These are phyloP conservation scores for Panaeolus papilionaceus DNA, from an alignment of 768 basidiomycete genomes.

Conservation along the genomic window DNA sequence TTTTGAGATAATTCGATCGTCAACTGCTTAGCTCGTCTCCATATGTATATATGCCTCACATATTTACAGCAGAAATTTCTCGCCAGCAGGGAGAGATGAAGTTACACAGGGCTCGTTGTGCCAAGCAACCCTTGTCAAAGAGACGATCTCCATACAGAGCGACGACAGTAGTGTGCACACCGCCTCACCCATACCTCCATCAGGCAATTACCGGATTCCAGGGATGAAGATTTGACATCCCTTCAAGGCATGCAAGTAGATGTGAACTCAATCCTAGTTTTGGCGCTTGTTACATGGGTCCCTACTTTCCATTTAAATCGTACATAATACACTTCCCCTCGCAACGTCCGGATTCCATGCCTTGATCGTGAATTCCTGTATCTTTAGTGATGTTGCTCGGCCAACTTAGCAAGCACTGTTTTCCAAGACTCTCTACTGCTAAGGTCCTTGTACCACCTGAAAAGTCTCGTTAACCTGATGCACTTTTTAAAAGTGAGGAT, in stretches of 20 bases:
- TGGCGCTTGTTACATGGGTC: conserved; percentile 3
- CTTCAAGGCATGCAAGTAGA: not conserved
- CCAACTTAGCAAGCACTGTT: conserved; percentile 34
- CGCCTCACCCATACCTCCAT: not conserved
- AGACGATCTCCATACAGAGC: conserved; percentile 7
- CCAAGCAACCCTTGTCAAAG: conserved; percentile 14
- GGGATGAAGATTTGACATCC: not conserved
- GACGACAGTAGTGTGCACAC: not conserved
- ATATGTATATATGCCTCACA: too few relatives aligned
- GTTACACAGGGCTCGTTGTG: not conserved
- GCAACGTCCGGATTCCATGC: not conserved
- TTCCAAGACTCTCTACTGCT: conserved; percentile 53
- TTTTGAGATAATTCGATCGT: too few relatives aligned
- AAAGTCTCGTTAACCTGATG: not conserved
- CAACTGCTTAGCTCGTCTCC: too few relatives aligned
- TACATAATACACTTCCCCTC: not conserved
- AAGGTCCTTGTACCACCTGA: conserved; percentile 41
- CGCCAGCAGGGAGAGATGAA: not conserved
- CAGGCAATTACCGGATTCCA: not conserved
- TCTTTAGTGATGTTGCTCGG: not conserved
- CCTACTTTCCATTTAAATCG: not conserved
- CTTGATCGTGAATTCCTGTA: not conserved
- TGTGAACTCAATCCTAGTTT: conserved; percentile 2
- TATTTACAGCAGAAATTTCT: too few relatives aligned
- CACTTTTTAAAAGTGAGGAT: not conserved